phyloP scores from a whole-genome alignment of 2,329 filamentous ascomycete genomes.

The Cercospora sp. region DNA sequence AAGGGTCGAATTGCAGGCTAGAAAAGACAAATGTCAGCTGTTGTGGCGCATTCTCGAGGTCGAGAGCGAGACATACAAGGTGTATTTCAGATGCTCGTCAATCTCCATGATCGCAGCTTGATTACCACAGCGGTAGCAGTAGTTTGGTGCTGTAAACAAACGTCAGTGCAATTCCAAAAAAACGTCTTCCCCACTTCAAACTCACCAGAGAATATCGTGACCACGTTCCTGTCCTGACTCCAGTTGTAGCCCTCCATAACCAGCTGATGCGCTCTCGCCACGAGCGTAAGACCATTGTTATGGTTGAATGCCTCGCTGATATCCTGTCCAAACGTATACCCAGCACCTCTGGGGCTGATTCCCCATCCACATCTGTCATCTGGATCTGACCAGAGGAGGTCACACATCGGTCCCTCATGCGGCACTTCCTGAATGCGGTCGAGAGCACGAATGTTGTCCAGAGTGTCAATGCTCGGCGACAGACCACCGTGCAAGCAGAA shows the following conservation, averaged over 20 bases:
- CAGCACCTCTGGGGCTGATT: slow-evolving; percentile 65
- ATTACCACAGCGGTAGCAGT: slow-evolving; percentile 98
- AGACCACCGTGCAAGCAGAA: slow-evolving; percentile 97
- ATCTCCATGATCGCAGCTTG: slow-evolving; percentile 99
- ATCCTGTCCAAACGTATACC: slow-evolving; percentile 76
- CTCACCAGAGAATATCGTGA: slow-evolving; percentile 94
- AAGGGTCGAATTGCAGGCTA: slow-evolving; percentile 98
- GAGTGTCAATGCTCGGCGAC: slow-evolving; percentile 91
- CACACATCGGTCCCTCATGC: slow-evolving; percentile 97
- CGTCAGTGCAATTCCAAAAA: slow-evolving; percentile 34
- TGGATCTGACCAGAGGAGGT: slow-evolving; percentile 95
- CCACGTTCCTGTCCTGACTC: slow-evolving; percentile 97
- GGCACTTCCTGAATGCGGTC: slow-evolving; percentile 98
- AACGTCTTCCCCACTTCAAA: background rate
- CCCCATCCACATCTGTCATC: slow-evolving; percentile 82
- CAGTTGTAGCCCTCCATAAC: slow-evolving; percentile 99
- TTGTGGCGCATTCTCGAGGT: too few species aligned
- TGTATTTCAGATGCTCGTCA: slow-evolving; percentile 98
- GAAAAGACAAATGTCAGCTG: slow-evolving; percentile 10
- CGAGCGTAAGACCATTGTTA: slow-evolving; percentile 94
- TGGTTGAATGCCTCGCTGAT: slow-evolving; percentile 99
- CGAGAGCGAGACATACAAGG: slow-evolving; percentile 70
- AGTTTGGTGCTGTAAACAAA: slow-evolving; percentile 57
- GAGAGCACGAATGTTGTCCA: slow-evolving; percentile 91
- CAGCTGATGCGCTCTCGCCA: slow-evolving; percentile 94